These are phyloP conservation scores for Alternaria dauci DNA, from an alignment of 2,329 filamentous ascomycete genomes.

Conservation along the genomic window DNA sequence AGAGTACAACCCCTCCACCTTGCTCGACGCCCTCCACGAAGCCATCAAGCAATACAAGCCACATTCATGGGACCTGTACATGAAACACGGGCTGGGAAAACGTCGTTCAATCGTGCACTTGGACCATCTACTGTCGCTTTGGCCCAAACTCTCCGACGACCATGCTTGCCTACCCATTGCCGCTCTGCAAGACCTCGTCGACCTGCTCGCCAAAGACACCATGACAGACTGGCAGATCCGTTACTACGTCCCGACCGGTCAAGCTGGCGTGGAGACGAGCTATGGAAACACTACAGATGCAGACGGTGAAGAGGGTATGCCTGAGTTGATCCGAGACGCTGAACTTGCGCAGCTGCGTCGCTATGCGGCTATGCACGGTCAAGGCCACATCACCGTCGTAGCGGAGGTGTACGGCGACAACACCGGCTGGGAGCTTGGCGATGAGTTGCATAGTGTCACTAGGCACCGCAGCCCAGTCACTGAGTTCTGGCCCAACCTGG, in stretches of 20 bases:
- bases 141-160: not conserved
- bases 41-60: not conserved
- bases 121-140: constrained; percentile 12
- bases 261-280: not conserved
- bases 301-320: not conserved
- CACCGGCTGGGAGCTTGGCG: constrained; percentile 2
- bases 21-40: not conserved
- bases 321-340: not conserved
- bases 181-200: not conserved
- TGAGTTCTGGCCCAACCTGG: constrained; percentile 10
- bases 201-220: constrained; percentile 8
- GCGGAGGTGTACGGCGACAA: constrained; percentile 11
- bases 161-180: not conserved
- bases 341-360: constrained; percentile 2
- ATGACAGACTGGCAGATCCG: constrained; percentile 11
- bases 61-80: not conserved
- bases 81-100: not conserved
- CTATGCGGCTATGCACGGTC: not conserved
- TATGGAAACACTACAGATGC: not conserved
- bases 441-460: not conserved
- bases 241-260: constrained; percentile 10
- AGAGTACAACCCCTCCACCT: not conserved
- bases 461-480: constrained; percentile 7
- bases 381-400: not conserved
- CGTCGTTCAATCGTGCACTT: constrained; percentile 9